Evolutionary conservation across 306 rosid species (phyloP).

Genomic region (Castanea crenata): DNA sequence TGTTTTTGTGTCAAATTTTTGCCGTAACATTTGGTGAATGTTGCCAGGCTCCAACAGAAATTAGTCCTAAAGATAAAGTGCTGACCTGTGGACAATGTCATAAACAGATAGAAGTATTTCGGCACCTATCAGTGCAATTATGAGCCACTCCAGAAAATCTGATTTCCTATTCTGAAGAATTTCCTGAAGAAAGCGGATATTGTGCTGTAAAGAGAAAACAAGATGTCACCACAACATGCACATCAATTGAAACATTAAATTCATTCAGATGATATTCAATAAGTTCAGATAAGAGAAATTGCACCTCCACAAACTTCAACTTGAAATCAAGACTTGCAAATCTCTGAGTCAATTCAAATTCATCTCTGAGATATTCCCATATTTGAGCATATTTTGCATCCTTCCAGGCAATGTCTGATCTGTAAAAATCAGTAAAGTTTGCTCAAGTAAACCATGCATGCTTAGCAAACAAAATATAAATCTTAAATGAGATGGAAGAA

Average conservation of each 20-base stretch:
- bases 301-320: slow-evolving; percentile 97
- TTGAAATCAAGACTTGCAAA: slow-evolving; percentile 95
- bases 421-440: slow-evolving; percentile 32
- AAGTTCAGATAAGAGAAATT: slow-evolving; percentile 3
- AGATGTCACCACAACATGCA: not conserved
- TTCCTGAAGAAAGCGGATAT: slow-evolving; percentile 95
- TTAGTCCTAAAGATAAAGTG: slow-evolving; percentile 47
- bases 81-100: slow-evolving; percentile 78
- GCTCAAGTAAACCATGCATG: not conserved
- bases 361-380: slow-evolving; percentile 97
- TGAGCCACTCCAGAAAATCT: slow-evolving; percentile 94
- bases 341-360: slow-evolving; percentile 92
- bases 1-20: too few relatives aligned
- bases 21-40: too few relatives aligned
- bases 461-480: not conserved
- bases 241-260: not conserved
- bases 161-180: slow-evolving; percentile 96
- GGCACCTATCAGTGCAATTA: slow-evolving; percentile 88
- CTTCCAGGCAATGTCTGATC: slow-evolving; percentile 99
- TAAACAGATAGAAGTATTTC: slow-evolving; percentile 86
- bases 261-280: not conserved
- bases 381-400: slow-evolving; percentile 99
- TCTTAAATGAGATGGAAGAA: not conserved
- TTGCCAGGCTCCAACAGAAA: not conserved
- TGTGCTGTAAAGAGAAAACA: slow-evolving; percentile 57